Percentiles rank a stretch among this genome's conserved stretches.
Evolutionary conservation across 1,284 basidiomycete species (phyloP).

Genomic region (Ceratobasidium sp.): DNA sequence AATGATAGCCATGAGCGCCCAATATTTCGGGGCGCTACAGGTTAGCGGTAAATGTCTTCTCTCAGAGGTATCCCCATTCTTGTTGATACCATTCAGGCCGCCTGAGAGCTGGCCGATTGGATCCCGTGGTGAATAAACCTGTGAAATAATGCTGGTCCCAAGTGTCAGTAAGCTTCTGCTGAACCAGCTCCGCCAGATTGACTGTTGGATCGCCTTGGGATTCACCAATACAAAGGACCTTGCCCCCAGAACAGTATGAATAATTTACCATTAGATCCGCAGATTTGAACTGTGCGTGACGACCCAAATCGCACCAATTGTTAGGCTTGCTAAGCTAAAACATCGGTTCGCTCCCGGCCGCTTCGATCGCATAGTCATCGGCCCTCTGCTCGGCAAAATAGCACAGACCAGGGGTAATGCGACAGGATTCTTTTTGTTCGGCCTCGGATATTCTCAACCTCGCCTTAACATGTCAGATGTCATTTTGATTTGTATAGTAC

Average conservation of each 20-base stretch:
- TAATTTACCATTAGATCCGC: not conserved
- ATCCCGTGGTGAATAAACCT: too few relatives aligned
- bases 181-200: not conserved
- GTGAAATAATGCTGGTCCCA: too few relatives aligned
- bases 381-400: slow-evolving; percentile 29
- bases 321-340: not conserved
- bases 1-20: too few relatives aligned
- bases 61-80: too few relatives aligned
- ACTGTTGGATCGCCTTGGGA: not conserved
- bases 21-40: too few relatives aligned
- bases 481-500: not conserved
- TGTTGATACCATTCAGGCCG: too few relatives aligned
- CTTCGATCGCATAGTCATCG: slow-evolving; percentile 21
- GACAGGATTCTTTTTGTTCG: not conserved
- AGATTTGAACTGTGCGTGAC: not conserved
- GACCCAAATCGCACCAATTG: not conserved
- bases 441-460: slow-evolving; percentile 12
- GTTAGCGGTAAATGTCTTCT: too few relatives aligned
- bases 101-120: too few relatives aligned
- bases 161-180: too few relatives aligned
- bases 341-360: not conserved
- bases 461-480: not conserved
- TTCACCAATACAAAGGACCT: too few relatives aligned
- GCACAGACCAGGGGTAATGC: not conserved
- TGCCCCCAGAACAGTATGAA: too few relatives aligned